These are phyloP conservation scores for Dryas alaskensis DNA, from an alignment of 306 rosid species.

Conservation along the genomic window DNA sequence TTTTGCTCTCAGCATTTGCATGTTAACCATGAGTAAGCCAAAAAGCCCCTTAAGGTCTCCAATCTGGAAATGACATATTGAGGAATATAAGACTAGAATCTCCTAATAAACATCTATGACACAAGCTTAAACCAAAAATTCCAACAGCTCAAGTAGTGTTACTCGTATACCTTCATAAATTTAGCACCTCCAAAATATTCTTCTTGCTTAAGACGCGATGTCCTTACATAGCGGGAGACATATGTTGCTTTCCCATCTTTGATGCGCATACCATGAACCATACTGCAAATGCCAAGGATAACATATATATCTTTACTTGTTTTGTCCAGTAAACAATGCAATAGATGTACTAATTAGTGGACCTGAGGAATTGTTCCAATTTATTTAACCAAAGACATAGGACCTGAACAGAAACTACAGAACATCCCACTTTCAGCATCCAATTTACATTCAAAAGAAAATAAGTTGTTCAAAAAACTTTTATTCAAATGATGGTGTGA, in stretches of 20 bases:
- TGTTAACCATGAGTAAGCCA: constrained; percentile 72
- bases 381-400: background rate
- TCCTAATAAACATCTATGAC: constrained; percentile 19
- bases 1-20: constrained; percentile 77
- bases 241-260: constrained; percentile 89
- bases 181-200: constrained; percentile 78
- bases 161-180: constrained; percentile 68
- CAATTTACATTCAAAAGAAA: background rate
- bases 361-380: background rate
- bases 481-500: constrained; percentile 19
- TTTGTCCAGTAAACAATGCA: background rate
- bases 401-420: background rate
- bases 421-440: background rate
- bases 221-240: constrained; percentile 78
- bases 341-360: background rate
- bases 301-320: background rate
- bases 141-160: background rate
- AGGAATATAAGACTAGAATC: constrained; percentile 19
- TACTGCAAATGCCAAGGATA: constrained; percentile 46
- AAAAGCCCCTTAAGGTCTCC: constrained; percentile 88
- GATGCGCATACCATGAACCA: constrained; percentile 94
- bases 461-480: constrained; percentile 17
- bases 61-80: constrained; percentile 43
- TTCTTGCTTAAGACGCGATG: constrained; percentile 92
- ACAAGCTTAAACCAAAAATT: background rate